Percentiles rank a stretch among this genome's conserved stretches.
Conservation (phyloP, 139 green algal species). For the Chlorella sp. region DNA sequence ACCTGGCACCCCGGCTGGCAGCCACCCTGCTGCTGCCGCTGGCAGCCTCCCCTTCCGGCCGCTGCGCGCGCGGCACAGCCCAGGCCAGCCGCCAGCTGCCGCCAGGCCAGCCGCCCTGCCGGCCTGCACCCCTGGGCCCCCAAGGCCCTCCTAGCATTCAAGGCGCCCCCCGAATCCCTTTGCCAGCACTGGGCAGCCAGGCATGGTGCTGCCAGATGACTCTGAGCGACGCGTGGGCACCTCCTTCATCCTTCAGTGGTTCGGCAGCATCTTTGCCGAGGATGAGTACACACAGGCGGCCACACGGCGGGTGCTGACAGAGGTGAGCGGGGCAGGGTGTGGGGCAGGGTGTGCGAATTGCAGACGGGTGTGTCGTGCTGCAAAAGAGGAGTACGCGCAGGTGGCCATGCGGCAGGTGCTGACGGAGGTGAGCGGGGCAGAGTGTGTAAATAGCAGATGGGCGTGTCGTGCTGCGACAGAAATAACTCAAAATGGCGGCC, state of each 20-base stretch:
- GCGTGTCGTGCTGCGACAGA: too few species aligned
- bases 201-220: slow-evolving; percentile 17
- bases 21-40: too few species aligned
- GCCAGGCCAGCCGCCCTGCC: too few species aligned
- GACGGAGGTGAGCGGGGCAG: neutral
- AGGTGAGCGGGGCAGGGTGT: neutral
- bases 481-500: too few species aligned
- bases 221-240: neutral
- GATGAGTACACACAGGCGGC: slow-evolving; percentile 8
- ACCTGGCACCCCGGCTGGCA: too few species aligned
- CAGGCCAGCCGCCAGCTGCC: too few species aligned
- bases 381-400: neutral
- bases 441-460: too few species aligned
- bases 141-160: too few species aligned
- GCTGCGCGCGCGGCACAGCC: too few species aligned
- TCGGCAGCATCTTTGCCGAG: neutral
- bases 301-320: neutral
- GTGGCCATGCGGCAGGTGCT: neutral
- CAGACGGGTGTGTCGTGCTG: neutral
- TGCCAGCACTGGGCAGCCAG: neutral
- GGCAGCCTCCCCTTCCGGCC: too few species aligned
- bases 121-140: too few species aligned
- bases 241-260: slow-evolving; percentile 12
- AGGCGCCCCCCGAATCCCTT: neutral
- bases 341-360: too few species aligned